These are phyloP conservation scores for Acacia crassicarpa DNA, from an alignment of 306 rosid species.

Conservation along the genomic window DNA sequence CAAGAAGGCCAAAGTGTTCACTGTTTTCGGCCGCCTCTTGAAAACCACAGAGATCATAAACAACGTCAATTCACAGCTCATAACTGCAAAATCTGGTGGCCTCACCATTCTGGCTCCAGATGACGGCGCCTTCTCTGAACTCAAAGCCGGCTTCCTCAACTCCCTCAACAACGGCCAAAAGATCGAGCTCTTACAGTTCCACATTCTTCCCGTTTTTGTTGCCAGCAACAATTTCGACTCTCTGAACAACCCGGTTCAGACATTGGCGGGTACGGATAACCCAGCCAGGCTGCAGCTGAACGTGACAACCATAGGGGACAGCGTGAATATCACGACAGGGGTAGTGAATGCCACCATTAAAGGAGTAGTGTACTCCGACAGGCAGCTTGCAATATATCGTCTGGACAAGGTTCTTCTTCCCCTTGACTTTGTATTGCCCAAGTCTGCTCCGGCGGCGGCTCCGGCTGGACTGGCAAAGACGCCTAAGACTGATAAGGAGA, in stretches of 20 bases:
- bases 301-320: conserved; percentile 39
- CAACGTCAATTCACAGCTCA: conserved; percentile 38
- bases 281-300: conserved; percentile 44
- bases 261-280: conserved; percentile 29
- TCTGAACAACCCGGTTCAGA: conserved; percentile 44
- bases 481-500: conserved; percentile 39
- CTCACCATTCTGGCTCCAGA: conserved; percentile 36
- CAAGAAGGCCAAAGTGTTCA: conserved; percentile 37
- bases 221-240: conserved; percentile 38
- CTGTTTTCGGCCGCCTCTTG: conserved; percentile 23
- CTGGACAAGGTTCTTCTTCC: conserved; percentile 64
- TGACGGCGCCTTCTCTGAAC: conserved; percentile 31
- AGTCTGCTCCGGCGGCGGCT: conserved; percentile 40
- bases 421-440: conserved; percentile 39
- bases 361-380: conserved; percentile 49
- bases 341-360: conserved; percentile 51
- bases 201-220: conserved; percentile 37
- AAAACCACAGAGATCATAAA: conserved; percentile 36
- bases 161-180: conserved; percentile 32
- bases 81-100: conserved; percentile 23
- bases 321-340: conserved; percentile 60
- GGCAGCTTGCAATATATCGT: conserved; percentile 53
- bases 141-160: conserved; percentile 42
- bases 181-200: conserved; percentile 42
- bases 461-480: conserved; percentile 37